phyloP scores from a whole-genome alignment of 495 filamentous ascomycete genomes.

The Penicillium paradoxum region DNA sequence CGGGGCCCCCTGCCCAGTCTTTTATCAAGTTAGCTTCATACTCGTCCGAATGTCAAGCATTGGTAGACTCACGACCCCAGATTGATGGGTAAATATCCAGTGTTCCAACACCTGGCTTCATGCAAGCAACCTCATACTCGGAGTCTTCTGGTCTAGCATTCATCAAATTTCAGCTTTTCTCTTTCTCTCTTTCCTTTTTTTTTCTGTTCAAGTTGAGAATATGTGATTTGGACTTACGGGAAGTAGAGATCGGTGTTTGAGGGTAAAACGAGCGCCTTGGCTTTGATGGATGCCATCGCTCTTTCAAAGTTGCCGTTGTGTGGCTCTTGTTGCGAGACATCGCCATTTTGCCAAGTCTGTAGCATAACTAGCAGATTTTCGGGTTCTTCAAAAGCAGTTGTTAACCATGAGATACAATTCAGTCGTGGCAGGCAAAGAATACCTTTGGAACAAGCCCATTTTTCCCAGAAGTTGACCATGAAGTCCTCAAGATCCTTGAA shows the following conservation, averaged over 20 bases:
- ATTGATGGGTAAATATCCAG: slow-evolving; percentile 56
- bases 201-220: not conserved
- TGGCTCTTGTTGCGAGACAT: slow-evolving; percentile 57
- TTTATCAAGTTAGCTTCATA: slow-evolving; percentile 9
- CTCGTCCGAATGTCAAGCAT: too few relatives aligned
- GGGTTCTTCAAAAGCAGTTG: slow-evolving; percentile 43
- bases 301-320: slow-evolving; percentile 61
- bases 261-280: slow-evolving; percentile 61
- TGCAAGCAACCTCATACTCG: slow-evolving; percentile 59
- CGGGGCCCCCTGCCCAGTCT: slow-evolving; percentile 60
- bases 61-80: slow-evolving; percentile 59
- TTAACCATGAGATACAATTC: slow-evolving; percentile 1
- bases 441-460: slow-evolving; percentile 63
- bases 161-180: slow-evolving; percentile 14
- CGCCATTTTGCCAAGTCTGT: slow-evolving; percentile 69
- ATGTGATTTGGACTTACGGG: slow-evolving; percentile 41
- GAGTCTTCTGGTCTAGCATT: slow-evolving; percentile 57
- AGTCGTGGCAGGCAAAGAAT: not conserved
- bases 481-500: slow-evolving; percentile 64
- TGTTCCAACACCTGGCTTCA: slow-evolving; percentile 56
- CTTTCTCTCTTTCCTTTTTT: not conserved
- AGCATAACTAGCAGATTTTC: slow-evolving; percentile 64
- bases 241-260: slow-evolving; percentile 69
- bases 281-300: slow-evolving; percentile 63
- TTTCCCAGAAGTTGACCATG: slow-evolving; percentile 67